Evolutionary conservation across 345 rosid genomes (phyloP), one percentile per base, ranked within the genome.

Genomic region (Pistacia integerrima): DNA sequence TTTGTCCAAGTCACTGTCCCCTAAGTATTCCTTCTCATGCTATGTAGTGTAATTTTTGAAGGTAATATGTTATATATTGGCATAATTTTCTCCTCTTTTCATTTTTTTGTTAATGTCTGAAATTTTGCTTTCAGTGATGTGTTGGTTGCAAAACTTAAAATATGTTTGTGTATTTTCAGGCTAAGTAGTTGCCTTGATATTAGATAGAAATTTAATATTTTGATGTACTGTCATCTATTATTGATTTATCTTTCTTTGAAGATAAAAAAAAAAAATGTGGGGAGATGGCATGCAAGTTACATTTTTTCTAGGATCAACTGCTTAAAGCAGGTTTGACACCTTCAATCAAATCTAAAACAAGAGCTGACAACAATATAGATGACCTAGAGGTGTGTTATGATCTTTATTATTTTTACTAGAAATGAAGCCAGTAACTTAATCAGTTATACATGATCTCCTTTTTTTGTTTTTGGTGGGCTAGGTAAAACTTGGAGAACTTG

Each of bases 401-500:
- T 64, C 33, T 52, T 63, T 59, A 44, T 35, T 70, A 25, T 20
- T 11, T 61, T 68, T 28, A 48, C 57, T 36, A 55, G 22, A 64
- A 75, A 72, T 78, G 70, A n/a, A 80, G 75, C 74, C 11, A 4
- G 35, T 64, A 44, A 67, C 58, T 25, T 18, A 69, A 64, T 38
- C 73, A 22, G 64, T 46, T 67, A 51, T 56, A 13, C 35, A 60
- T 0, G 22, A 63, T 46, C 9, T 59, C 55, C 41, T 41, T 67
- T 74, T 25, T 52, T 22, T 62, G 69, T 69, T 73, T 67, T 65
- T 73, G 63, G 33, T 77, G 54, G 82, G 5, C 65, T 64, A 93
- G 98, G 76, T 82, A n/a, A 96, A 89, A 86, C 94, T 92, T 83
- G 97, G 89, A 80, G 99, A 91, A 70, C 89, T 92, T 69, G 99